Evolutionary conservation across 1,139 yeast genomes (phyloP).

Genomic region (Blastobotrys proliferans): DNA sequence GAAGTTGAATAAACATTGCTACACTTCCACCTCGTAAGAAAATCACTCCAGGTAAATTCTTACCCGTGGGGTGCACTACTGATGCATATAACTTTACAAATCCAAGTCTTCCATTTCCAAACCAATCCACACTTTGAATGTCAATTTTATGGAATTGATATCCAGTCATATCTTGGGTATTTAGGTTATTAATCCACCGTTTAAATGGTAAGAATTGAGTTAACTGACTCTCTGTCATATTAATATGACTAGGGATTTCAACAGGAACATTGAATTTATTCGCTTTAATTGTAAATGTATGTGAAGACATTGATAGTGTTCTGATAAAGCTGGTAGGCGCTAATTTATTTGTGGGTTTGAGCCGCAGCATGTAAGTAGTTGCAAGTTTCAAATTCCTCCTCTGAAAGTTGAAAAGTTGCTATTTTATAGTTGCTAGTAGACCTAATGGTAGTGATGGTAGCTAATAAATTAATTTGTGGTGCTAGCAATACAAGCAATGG

Average conservation of each 20-base stretch:
- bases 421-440: no score
- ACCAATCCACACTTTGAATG: constrained; percentile 25
- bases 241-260: constrained; percentile 15
- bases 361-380: no score
- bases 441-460: no score
- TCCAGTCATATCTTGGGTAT: constrained; percentile 4
- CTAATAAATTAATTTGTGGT: no score
- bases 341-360: no score
- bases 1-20: constrained; percentile 24
- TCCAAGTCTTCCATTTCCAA: constrained; percentile 22
- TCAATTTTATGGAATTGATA: constrained; percentile 17
- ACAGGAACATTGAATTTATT: constrained; percentile 14
- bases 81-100: constrained; percentile 26
- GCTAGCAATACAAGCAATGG: no score
- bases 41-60: constrained; percentile 25
- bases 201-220: constrained; percentile 20
- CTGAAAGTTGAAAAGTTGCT: no score
- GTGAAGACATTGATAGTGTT: no score
- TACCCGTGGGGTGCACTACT: constrained; percentile 20
- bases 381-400: no score
- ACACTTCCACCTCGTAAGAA: constrained; percentile 27
- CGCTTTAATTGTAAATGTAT: not conserved
- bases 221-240: constrained; percentile 13
- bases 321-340: no score
- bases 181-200: constrained; percentile 19